Evolutionary conservation across 192 early-diverging fungal species (phyloP).

Genomic region (Entomortierella beljakovae): DNA sequence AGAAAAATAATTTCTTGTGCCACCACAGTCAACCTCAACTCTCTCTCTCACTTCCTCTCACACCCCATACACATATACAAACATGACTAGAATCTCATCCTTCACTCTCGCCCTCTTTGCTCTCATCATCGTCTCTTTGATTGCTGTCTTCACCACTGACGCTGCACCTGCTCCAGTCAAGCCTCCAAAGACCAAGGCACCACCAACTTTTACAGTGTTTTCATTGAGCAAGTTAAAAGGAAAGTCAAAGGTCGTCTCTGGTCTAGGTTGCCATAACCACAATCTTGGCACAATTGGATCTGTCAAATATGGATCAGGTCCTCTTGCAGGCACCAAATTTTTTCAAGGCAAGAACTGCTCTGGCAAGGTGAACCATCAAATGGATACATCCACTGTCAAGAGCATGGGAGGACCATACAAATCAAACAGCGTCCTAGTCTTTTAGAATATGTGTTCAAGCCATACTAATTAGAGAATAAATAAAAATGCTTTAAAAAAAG

Average conservation of each 20-base stretch:
- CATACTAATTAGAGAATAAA: neutral
- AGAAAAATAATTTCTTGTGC: neutral
- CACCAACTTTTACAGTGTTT: conserved; percentile 21
- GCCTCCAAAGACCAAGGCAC: conserved; percentile 9
- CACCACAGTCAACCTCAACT: too few species aligned
- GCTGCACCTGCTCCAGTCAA: conserved; percentile 1
- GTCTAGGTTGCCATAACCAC: conserved; percentile 29
- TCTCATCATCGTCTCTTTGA: conserved; percentile 9
- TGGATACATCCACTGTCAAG: conserved; percentile 25
- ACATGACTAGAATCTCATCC: conserved; percentile 31
- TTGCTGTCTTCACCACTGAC: neutral
- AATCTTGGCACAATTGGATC: conserved; percentile 13
- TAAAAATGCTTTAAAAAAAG: neutral
- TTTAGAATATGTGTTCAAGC: neutral
- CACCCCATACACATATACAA: neutral
- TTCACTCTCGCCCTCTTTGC: conserved; percentile 29
- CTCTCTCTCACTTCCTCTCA: too few species aligned
- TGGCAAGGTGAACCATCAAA: conserved; percentile 27
- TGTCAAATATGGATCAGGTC: conserved; percentile 16
- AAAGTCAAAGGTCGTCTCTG: neutral
- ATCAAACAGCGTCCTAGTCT: conserved; percentile 28
- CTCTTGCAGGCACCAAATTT: conserved; percentile 8
- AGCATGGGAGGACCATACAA: conserved; percentile 41
- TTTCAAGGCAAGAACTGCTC: conserved; percentile 32
- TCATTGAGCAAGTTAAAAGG: neutral